These are phyloP conservation scores for Cladobotryum mycophilum DNA, from an alignment of 2,329 filamentous ascomycete genomes.

Conservation along the genomic window DNA sequence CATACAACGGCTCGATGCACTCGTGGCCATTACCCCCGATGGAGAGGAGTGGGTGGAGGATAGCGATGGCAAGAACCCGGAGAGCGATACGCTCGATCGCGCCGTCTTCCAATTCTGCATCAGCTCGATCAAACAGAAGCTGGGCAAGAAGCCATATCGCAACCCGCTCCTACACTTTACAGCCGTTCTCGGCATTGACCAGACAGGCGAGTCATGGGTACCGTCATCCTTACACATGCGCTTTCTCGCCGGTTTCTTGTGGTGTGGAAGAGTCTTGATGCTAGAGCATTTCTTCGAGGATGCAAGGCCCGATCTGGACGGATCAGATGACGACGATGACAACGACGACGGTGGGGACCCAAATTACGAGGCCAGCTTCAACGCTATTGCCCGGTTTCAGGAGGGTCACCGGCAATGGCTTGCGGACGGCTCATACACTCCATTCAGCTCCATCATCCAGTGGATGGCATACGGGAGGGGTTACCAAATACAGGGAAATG, in stretches of 20 bases:
- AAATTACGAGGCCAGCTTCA: not conserved
- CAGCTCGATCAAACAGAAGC: not conserved
- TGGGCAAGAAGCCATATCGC: not conserved
- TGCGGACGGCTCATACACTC: not conserved
- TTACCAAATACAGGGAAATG: not conserved
- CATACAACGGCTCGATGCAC: no score
- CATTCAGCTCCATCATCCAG: not conserved
- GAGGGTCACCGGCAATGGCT: not conserved
- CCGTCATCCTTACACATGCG: not conserved
- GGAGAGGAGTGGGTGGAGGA: no score
- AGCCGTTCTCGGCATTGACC: not conserved
- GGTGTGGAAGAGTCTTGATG: not conserved
- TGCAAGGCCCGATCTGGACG: not conserved
- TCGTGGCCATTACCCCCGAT: no score
- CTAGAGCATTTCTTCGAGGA: not conserved
- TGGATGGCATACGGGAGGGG: constrained; percentile 3
- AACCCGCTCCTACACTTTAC: not conserved
- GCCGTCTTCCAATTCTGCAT: not conserved
- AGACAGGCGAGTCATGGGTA: not conserved
- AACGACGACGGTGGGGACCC: not conserved
- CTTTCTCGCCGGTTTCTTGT: not conserved
- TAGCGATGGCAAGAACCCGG: no score
- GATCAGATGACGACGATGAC: not conserved
- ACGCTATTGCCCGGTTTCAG: not conserved
- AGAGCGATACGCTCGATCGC: not conserved